Evolutionary conservation across 495 filamentous ascomycete species (phyloP).

Genomic region (Aspergillus baeticus): DNA sequence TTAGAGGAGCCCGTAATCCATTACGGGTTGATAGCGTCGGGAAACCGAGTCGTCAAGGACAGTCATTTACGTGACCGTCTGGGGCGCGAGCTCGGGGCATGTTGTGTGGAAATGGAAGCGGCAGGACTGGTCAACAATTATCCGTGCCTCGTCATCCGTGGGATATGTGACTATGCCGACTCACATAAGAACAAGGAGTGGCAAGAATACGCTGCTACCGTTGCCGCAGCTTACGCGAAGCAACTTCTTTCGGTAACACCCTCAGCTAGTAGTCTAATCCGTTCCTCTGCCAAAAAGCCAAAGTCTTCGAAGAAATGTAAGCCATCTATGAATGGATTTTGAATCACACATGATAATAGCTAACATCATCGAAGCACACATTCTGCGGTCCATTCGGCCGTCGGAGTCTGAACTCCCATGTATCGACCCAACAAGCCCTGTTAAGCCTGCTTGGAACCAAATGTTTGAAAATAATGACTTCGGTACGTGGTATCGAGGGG

Average conservation of each 20-base stretch:
- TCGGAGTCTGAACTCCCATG: too few relatives aligned
- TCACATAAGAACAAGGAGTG: conserved; percentile 7
- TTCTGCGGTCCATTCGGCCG: too few relatives aligned
- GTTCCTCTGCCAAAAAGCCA: too few relatives aligned
- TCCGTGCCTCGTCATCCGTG: conserved; percentile 10
- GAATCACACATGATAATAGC: too few relatives aligned
- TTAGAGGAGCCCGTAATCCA: conserved; percentile 14
- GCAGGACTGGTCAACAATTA: conserved; percentile 3
- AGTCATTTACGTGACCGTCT: conserved; percentile 1
- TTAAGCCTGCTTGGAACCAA: not conserved
- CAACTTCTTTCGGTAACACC: not conserved
- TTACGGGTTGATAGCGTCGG: conserved; percentile 20
- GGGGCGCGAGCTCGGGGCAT: conserved; percentile 3
- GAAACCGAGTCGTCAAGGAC: conserved; percentile 13
- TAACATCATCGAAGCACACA: too few relatives aligned
- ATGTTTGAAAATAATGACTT: not conserved
- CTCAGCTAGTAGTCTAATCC: too few relatives aligned
- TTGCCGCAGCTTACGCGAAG: conserved; percentile 3
- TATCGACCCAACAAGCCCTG: too few relatives aligned
- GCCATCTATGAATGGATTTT: too few relatives aligned
- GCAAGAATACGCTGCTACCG: not conserved
- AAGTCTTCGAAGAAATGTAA: too few relatives aligned
- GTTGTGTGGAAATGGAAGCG: conserved; percentile 20
- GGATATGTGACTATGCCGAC: conserved; percentile 14
- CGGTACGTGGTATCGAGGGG: not conserved